Evolutionary conservation across 1,284 basidiomycete species (phyloP).

Genomic region (Pterula multifida): DNA sequence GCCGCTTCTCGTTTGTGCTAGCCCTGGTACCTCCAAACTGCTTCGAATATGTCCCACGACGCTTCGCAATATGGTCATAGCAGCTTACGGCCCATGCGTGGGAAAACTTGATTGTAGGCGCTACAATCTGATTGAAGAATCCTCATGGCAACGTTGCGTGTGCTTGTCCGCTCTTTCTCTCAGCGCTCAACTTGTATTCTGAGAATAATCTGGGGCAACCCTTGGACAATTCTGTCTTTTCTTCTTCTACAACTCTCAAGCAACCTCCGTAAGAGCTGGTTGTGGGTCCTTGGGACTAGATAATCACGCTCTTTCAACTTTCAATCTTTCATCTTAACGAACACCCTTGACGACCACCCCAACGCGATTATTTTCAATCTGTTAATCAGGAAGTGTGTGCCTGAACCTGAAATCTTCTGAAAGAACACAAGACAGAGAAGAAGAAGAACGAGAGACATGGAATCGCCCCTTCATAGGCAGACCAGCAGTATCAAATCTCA

Average conservation of each 20-base stretch:
- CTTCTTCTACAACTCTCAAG: not conserved
- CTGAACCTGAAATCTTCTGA: not conserved
- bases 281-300: not conserved
- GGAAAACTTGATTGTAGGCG: too few species aligned
- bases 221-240: not conserved
- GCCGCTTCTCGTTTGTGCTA: too few species aligned
- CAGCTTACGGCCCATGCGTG: too few species aligned
- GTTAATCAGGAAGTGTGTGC: too few species aligned
- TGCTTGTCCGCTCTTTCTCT: too few species aligned
- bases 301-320: not conserved
- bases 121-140: not conserved
- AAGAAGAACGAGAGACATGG: not conserved
- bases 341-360: not conserved
- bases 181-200: too few species aligned
- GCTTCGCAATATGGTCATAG: too few species aligned
- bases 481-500: constrained; percentile 1
- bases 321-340: not conserved
- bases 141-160: not conserved
- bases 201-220: not conserved
- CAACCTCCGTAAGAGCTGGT: not conserved
- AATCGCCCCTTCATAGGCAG: not conserved
- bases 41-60: too few species aligned
- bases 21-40: too few species aligned
- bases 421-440: not conserved
- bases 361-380: too few species aligned